These are phyloP conservation scores for Naematelia aurantialba DNA, from an alignment of 768 basidiomycete species.

Conservation along the genomic window DNA sequence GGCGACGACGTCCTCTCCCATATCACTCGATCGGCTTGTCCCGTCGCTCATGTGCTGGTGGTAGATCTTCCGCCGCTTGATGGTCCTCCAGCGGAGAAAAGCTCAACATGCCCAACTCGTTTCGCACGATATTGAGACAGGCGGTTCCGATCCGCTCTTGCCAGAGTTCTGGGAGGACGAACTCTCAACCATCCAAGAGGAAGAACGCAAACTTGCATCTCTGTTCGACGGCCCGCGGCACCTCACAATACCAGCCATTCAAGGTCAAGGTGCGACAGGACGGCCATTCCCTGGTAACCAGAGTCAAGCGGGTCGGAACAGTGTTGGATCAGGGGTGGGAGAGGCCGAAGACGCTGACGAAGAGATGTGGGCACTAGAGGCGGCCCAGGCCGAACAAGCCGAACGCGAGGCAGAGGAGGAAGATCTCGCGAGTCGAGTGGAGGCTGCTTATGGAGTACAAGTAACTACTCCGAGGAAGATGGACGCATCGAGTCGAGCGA, in stretches of 20 bases:
- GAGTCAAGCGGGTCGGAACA: no score
- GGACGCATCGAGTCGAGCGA: slow-evolving; percentile 13
- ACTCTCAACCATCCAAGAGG: not conserved
- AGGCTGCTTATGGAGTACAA: slow-evolving; percentile 19
- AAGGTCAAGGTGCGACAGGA: no score
- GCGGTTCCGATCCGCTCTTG: slow-evolving; percentile 28
- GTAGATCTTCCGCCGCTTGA: slow-evolving; percentile 39
- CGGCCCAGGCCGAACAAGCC: slow-evolving; percentile 31
- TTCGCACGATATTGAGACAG: slow-evolving; percentile 30
- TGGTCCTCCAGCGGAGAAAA: slow-evolving; percentile 30
- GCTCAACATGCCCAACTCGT: slow-evolving; percentile 21
- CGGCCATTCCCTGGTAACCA: no score
- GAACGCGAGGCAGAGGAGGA: slow-evolving; percentile 30
- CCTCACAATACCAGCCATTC: not conserved
- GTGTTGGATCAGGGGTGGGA: no score
- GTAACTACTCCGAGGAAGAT: not conserved
- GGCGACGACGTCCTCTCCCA: not conserved
- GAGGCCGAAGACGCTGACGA: slow-evolving; percentile 27
- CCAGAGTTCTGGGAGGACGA: slow-evolving; percentile 43
- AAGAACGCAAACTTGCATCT: slow-evolving; percentile 1
- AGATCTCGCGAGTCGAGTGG: slow-evolving; percentile 21
- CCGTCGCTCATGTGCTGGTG: not conserved
- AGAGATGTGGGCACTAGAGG: slow-evolving; percentile 32
- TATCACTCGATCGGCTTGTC: no score
- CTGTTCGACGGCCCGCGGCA: not conserved